Percentiles rank a stretch among this genome's conserved stretches.
These are phyloP conservation scores for Pythium grandisporangium DNA, from an alignment of 352 stramenopile species.

Conservation along the genomic window DNA sequence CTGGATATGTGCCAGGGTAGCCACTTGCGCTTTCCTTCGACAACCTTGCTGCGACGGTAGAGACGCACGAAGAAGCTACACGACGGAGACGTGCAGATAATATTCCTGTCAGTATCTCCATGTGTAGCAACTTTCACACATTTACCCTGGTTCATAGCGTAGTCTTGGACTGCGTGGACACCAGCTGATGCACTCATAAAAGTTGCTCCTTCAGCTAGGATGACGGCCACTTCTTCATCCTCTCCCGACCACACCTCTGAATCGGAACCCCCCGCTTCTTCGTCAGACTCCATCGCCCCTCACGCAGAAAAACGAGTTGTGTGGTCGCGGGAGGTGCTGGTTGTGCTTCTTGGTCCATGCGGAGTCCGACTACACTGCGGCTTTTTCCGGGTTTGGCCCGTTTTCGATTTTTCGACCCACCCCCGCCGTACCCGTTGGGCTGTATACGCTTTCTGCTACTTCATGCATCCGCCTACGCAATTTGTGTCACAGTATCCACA, in stretches of 20 bases:
- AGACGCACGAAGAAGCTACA: conserved; percentile 1
- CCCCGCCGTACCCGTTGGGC: neutral
- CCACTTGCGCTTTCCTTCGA: neutral
- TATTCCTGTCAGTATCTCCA: neutral
- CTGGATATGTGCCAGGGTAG: conserved; percentile 1
- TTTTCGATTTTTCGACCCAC: neutral
- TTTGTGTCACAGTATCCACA: neutral
- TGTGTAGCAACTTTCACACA: neutral
- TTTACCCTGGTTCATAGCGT: neutral
- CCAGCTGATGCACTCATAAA: neutral
- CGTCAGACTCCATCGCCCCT: conserved; percentile 3
- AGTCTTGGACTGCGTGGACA: conserved; percentile 1
- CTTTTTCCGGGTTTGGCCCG: neutral
- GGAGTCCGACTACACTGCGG: neutral
- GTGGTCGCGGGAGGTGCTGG: neutral
- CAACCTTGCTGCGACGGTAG: neutral
- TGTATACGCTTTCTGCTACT: neutral
- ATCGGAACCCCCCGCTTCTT: neutral
- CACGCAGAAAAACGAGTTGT: neutral
- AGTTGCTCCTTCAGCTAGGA: neutral
- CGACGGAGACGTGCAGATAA: neutral
- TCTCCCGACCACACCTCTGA: conserved; percentile 3
- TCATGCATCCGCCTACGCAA: neutral
- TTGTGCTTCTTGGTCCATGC: neutral
- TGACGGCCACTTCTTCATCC: neutral